Conservation (phyloP, 2,329 filamentous ascomycete genomes). For the Beauveria australis region DNA sequence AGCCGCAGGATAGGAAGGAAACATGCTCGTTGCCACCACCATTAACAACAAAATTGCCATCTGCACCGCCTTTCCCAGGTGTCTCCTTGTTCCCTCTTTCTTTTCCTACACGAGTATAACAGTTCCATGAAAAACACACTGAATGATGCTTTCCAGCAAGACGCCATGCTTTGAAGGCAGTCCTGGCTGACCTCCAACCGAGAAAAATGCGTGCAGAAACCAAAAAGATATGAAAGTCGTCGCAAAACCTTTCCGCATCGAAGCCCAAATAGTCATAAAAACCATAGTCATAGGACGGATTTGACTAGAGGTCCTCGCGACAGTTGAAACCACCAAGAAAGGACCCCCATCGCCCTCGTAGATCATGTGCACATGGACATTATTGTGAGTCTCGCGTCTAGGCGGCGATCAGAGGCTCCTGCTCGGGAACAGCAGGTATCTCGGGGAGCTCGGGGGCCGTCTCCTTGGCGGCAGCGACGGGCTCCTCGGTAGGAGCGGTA, state of each 20-base stretch:
- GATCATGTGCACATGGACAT: conserved; percentile 12
- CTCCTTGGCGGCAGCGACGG: conserved; percentile 17
- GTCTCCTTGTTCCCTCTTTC: conserved; percentile 1
- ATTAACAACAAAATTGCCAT: conserved; percentile 9
- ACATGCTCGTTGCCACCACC: conserved; percentile 4
- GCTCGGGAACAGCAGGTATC: conserved; percentile 20
- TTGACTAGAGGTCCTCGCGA: background rate
- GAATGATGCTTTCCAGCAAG: conserved; percentile 10
- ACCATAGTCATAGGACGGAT: conserved; percentile 9
- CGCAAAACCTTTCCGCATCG: conserved; percentile 6
- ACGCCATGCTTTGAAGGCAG: conserved; percentile 11
- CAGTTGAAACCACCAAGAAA: background rate
- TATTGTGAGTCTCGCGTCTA: conserved; percentile 10
- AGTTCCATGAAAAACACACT: conserved; percentile 9
- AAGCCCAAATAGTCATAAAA: conserved; percentile 12
- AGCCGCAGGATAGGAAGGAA: conserved; percentile 6
- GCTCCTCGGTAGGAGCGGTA: conserved; percentile 29
- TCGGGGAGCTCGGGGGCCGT: conserved; percentile 13
- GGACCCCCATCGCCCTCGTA: background rate
- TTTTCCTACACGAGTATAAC: conserved; percentile 10
- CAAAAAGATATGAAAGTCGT: conserved; percentile 4
- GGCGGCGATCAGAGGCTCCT: conserved; percentile 19
- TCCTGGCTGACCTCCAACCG: conserved; percentile 8
- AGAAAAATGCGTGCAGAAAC: conserved; percentile 10
- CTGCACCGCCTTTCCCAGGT: conserved; percentile 1